phyloP scores from a whole-genome alignment of 148 eudicot species.

The Rhododendron kiyosumense region DNA sequence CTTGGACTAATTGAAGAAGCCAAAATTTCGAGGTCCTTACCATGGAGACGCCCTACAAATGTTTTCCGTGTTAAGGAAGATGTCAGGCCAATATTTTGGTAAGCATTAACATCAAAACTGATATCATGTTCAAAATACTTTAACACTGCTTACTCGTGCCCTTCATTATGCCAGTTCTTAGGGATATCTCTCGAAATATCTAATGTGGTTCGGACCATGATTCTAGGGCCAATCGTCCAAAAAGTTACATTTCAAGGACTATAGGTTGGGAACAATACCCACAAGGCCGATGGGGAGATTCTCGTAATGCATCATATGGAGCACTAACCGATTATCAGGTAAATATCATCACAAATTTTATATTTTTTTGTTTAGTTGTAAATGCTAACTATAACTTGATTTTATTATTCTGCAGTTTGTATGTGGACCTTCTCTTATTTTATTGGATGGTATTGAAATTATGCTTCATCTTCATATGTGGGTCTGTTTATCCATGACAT shows the following conservation, averaged over 20 bases:
- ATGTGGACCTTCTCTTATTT: not conserved
- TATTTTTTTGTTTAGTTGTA: not conserved
- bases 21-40: conserved; percentile 73
- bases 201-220: conserved; percentile 16
- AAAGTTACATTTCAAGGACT: conserved; percentile 85
- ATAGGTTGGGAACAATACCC: conserved; percentile 89
- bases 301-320: conserved; percentile 84
- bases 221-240: conserved; percentile 95
- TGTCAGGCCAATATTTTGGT: conserved; percentile 96
- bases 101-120: conserved; percentile 14
- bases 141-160: not conserved
- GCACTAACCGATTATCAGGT: conserved; percentile 89
- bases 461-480: not conserved
- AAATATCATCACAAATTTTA: conserved; percentile 1
- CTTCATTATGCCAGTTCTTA: not conserved
- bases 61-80: conserved; percentile 81
- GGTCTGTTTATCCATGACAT: not conserved
- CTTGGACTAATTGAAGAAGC: conserved; percentile 94
- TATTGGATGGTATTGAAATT: not conserved
- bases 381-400: not conserved
- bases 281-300: conserved; percentile 90
- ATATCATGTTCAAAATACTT: not conserved
- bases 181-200: not conserved
- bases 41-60: conserved; percentile 88
- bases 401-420: not conserved